Conservation (phyloP, 805 yeast species). For the Martiniozyma abietophila region DNA sequence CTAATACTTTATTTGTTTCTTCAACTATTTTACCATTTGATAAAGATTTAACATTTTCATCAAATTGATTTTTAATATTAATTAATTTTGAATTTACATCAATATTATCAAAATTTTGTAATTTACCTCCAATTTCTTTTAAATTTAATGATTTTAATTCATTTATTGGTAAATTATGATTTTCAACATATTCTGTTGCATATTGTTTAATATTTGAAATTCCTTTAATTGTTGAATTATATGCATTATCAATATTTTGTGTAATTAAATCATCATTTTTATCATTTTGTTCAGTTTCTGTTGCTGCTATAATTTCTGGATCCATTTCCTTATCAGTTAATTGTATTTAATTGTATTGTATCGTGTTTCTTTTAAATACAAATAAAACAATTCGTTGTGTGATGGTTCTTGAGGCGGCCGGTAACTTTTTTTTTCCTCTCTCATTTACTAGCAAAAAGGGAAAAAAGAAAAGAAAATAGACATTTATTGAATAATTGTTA, state of each 20-base stretch:
- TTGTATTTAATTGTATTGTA: no score
- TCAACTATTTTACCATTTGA: constrained; percentile 22
- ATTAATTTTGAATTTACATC: constrained; percentile 12
- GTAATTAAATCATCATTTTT: constrained; percentile 50
- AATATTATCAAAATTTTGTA: constrained; percentile 8
- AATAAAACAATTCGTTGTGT: no score
- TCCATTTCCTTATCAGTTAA: no score
- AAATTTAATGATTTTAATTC: constrained; percentile 26
- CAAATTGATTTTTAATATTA: no score
- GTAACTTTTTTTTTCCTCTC: no score
- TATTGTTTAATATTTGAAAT: constrained; percentile 22
- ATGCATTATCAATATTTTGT: constrained; percentile 29
- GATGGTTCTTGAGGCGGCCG: no score
- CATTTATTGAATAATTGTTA: no score
- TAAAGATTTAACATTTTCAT: constrained; percentile 12
- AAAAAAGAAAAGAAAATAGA: no score
- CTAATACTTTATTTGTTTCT: constrained; percentile 55
- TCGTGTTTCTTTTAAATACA: no score
- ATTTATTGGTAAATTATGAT: no score
- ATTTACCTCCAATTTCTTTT: constrained; percentile 19
- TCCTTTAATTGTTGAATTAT: constrained; percentile 31
- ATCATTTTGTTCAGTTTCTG: constrained; percentile 19
- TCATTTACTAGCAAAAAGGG: no score
- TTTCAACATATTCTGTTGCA: constrained; percentile 13
- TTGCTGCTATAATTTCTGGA: constrained; percentile 10